phyloP scores from a whole-genome alignment of 2,329 filamentous ascomycete genomes.

The Sporothrix pallida region DNA sequence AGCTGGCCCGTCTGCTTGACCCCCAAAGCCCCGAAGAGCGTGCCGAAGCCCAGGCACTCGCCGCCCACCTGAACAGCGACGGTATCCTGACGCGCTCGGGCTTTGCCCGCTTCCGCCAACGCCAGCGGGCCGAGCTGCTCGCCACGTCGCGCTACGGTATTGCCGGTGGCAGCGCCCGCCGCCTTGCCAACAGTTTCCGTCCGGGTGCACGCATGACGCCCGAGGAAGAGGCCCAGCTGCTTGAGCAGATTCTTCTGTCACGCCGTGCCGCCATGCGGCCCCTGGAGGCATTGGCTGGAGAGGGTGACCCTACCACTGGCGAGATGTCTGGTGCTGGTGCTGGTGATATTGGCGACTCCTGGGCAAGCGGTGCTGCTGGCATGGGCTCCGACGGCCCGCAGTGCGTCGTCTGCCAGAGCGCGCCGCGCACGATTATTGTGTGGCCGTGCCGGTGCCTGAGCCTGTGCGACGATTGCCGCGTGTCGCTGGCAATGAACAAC shows the following conservation, averaged over 20 bases:
- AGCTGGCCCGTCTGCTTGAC: slow-evolving; percentile 80
- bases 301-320: too few relatives aligned
- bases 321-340: slow-evolving; percentile 26
- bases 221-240: slow-evolving; percentile 65
- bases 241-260: slow-evolving; percentile 65
- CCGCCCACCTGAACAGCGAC: slow-evolving; percentile 75
- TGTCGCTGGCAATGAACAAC: slow-evolving; percentile 94
- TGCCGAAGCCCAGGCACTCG: slow-evolving; percentile 79
- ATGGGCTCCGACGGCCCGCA: slow-evolving; percentile 75
- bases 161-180: slow-evolving; percentile 42
- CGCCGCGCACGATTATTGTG: slow-evolving; percentile 85
- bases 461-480: slow-evolving; percentile 91
- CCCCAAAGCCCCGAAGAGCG: slow-evolving; percentile 78
- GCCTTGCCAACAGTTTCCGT: slow-evolving; percentile 42
- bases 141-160: slow-evolving; percentile 41
- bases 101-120: slow-evolving; percentile 71
- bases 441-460: slow-evolving; percentile 97
- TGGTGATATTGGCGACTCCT: slow-evolving; percentile 46
- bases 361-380: slow-evolving; percentile 74
- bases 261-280: slow-evolving; percentile 47
- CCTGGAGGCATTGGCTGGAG: background rate
- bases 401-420: slow-evolving; percentile 90
- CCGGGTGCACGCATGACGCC: slow-evolving; percentile 53
- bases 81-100: slow-evolving; percentile 80
- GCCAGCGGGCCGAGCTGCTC: slow-evolving; percentile 72